Evolutionary conservation across 2,329 filamentous ascomycete genomes (phyloP).

Genomic region (Onygenales sp.): DNA sequence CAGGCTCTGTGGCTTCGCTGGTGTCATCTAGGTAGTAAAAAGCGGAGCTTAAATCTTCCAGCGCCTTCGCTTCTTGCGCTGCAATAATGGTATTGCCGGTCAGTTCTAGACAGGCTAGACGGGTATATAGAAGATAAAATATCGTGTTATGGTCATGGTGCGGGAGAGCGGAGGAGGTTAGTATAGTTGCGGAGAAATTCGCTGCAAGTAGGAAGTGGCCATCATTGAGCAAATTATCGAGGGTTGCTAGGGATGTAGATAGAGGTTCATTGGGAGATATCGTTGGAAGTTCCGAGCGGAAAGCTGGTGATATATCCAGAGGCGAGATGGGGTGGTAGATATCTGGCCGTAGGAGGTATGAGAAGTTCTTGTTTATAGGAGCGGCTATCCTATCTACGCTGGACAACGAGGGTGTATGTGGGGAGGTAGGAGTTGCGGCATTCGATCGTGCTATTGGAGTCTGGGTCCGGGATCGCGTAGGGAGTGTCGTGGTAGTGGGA

Average conservation of each 20-base stretch:
- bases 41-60: conserved; percentile 53
- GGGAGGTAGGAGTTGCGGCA: neutral
- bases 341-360: conserved; percentile 67
- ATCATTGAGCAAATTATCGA: conserved; percentile 56
- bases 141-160: conserved; percentile 53
- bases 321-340: conserved; percentile 74
- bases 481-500: neutral
- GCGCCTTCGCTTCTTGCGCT: conserved; percentile 51
- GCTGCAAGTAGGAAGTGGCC: conserved; percentile 78
- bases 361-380: conserved; percentile 54
- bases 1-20: conserved; percentile 31
- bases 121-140: conserved; percentile 68
- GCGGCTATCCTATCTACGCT: neutral
- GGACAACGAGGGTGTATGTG: neutral
- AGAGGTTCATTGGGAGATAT: conserved; percentile 52
- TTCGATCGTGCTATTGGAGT: neutral
- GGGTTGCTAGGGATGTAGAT: conserved; percentile 25
- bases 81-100: conserved; percentile 63
- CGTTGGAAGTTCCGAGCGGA: conserved; percentile 58
- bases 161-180: conserved; percentile 32
- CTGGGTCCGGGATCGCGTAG: neutral
- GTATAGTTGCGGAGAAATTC: conserved; percentile 32
- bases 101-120: conserved; percentile 72
- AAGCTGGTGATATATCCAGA: conserved; percentile 51
- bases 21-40: conserved; percentile 36